Evolutionary conservation across 2,329 filamentous ascomycete genomes (phyloP).

Genomic region (Verticillium dahliae): DNA sequence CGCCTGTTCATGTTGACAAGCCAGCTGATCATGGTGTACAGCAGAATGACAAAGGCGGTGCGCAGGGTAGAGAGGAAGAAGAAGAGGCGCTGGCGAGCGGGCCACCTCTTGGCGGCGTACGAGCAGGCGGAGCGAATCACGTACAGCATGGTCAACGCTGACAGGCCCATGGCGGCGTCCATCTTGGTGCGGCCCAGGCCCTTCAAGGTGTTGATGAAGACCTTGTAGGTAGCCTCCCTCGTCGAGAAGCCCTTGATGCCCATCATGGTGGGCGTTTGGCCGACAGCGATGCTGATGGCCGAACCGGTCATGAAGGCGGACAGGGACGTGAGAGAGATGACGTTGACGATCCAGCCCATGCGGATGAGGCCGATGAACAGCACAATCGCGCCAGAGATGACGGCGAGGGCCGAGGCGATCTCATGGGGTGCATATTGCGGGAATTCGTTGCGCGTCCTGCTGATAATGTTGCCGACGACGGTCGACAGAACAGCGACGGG

Average conservation of each 20-base stretch:
- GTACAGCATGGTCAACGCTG: conserved; percentile 73
- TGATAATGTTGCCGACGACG: conserved; percentile 75
- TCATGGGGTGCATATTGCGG: conserved; percentile 56
- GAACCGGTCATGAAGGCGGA: conserved; percentile 97
- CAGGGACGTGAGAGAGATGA: conserved; percentile 85
- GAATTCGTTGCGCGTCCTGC: conserved; percentile 48
- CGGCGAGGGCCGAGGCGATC: conserved; percentile 70
- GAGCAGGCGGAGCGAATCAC: conserved; percentile 62
- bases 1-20: conserved; percentile 67
- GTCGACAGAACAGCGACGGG: conserved; percentile 95
- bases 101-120: conserved; percentile 60
- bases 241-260: conserved; percentile 72
- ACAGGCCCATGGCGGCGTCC: conserved; percentile 87
- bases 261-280: conserved; percentile 77
- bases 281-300: conserved; percentile 77
- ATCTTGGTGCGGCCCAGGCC: conserved; percentile 58
- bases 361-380: conserved; percentile 71
- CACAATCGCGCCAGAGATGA: conserved; percentile 74
- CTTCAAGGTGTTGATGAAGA: conserved; percentile 78
- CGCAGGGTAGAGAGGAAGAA: conserved; percentile 91
- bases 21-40: conserved; percentile 90
- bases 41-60: conserved; percentile 82
- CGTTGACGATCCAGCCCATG: conserved; percentile 83
- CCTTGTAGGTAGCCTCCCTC: conserved; percentile 69
- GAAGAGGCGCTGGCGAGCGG: conserved; percentile 62